A percentile compares a stretch with the other conserved stretches of the same genome.
Evolutionary conservation across 2,329 filamentous ascomycete species (phyloP).

Genomic region (Xylariaceae sp.): DNA sequence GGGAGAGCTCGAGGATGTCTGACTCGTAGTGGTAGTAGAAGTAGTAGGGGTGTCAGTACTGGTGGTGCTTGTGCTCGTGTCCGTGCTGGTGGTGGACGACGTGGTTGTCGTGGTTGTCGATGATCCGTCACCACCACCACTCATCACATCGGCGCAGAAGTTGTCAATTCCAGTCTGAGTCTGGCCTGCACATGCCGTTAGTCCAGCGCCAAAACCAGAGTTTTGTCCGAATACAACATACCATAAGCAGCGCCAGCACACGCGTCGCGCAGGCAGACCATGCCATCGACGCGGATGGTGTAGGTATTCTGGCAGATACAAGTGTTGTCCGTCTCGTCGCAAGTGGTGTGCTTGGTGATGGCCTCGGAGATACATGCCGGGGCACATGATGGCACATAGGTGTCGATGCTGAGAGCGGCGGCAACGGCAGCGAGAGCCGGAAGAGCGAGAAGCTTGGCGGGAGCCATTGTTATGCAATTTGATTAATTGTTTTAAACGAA

Average conservation of each 20-base stretch:
- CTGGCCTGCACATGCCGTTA: conserved; percentile 16
- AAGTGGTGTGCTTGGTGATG: conserved; percentile 26
- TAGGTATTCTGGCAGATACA: conserved; percentile 29
- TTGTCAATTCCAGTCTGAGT: conserved; percentile 28
- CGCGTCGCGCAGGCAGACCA: conserved; percentile 27
- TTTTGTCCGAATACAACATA: conserved; percentile 14
- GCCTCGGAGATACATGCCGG: conserved; percentile 23
- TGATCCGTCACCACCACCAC: conserved; percentile 6
- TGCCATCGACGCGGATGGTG: conserved; percentile 29
- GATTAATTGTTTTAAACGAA: not conserved
- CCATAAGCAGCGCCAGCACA: conserved; percentile 29
- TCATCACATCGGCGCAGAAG: conserved; percentile 26
- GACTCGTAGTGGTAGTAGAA: conserved; percentile 3
- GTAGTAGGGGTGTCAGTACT: conserved; percentile 2
- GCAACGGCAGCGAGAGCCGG: conserved; percentile 25
- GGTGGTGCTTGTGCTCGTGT: conserved; percentile 8
- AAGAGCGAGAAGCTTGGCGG: conserved; percentile 24
- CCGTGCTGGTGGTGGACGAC: conserved; percentile 9
- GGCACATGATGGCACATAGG: conserved; percentile 28
- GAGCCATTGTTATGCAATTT: conserved; percentile 24
- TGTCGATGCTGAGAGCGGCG: conserved; percentile 25
- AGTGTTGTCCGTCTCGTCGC: conserved; percentile 22
- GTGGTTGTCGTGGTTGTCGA: conserved; percentile 7
- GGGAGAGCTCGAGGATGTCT: too few species aligned
- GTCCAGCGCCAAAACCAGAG: not conserved